Conservation (phyloP, 2,329 filamentous ascomycete genomes). For the Capronia coronata region DNA sequence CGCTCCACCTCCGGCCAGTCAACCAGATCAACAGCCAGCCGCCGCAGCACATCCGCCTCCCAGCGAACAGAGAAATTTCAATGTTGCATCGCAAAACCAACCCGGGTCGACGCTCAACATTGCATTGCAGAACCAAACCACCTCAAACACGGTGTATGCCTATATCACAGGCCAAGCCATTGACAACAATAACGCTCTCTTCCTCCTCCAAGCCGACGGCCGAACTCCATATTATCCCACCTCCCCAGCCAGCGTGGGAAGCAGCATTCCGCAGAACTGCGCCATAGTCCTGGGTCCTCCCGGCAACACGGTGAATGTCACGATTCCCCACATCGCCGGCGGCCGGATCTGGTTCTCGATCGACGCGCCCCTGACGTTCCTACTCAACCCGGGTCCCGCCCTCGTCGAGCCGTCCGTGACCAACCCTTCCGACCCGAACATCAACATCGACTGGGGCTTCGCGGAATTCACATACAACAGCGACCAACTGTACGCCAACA, state of each 20-base stretch:
- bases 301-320: conserved; percentile 54
- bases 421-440: conserved; percentile 59
- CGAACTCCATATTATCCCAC: conserved; percentile 58
- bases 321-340: conserved; percentile 63
- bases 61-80: not conserved
- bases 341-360: conserved; percentile 67
- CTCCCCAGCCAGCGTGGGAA: conserved; percentile 44
- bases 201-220: conserved; percentile 61
- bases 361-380: conserved; percentile 57
- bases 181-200: conserved; percentile 53
- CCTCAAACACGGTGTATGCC: conserved; percentile 55
- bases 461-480: conserved; percentile 63
- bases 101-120: conserved; percentile 49
- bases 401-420: conserved; percentile 69
- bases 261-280: conserved; percentile 45
- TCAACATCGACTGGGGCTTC: conserved; percentile 58
- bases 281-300: conserved; percentile 58
- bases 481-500: conserved; percentile 58
- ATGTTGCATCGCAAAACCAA: conserved; percentile 1
- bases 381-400: conserved; percentile 63
- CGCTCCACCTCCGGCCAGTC: not conserved
- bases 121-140: conserved; percentile 59
- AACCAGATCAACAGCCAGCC: not conserved
- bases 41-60: conserved; percentile 6
- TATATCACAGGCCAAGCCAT: conserved; percentile 64